Evolutionary conservation across 2,329 filamentous ascomycete species (phyloP), one percentile per base, ranked within the genome.

Genomic region (Ophiocordyceps camponoti-leonardi): DNA sequence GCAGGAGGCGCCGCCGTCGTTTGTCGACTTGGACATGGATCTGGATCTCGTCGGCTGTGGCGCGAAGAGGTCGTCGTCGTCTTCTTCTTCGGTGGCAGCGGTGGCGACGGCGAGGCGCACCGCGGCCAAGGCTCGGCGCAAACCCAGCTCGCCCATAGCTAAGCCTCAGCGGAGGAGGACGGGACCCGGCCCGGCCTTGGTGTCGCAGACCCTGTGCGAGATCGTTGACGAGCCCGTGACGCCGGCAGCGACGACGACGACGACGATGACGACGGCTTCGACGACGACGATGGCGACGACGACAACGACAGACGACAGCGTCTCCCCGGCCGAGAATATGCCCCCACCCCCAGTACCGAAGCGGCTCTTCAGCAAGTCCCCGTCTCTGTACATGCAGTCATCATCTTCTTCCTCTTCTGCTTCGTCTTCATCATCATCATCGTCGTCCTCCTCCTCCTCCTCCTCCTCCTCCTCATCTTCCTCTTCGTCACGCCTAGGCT

Each of bases 101-200:
- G n/a, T n/a, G 52, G 55, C 63, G 56, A 77, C 76, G 52, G 55
- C 63, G 28, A 66, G 72, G 44, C 76, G 69, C 63, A 74, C 58
- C 53, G 69, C 64, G 44, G 66, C 64, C 30, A 75, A 79, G 59
- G 64, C 73, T 46, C 66, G 71, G 44, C 49, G 64, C 50, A 68
- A 77, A 54, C 60, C 67, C 10, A 79, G 83, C 59, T 86, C 81
- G 13, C 81, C 83, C 4, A 84, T 86, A 45, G 72, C 79, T 33
- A 86, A 85, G 56, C 75, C 81, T 12, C 70, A 76, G 53, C 68
- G 73, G 37, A 70, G 69, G 52, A 77, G 73, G 57, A 56, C 57
- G 16, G 62, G 65, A 52, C 49, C 73, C 2, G 77, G 74, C 37
- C 72, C 75, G 4, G 65, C 69, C 26, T 69, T 78, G 52, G 72